Conservation (phyloP, 1,284 basidiomycete genomes). For the Papiliotrema flavescens region DNA sequence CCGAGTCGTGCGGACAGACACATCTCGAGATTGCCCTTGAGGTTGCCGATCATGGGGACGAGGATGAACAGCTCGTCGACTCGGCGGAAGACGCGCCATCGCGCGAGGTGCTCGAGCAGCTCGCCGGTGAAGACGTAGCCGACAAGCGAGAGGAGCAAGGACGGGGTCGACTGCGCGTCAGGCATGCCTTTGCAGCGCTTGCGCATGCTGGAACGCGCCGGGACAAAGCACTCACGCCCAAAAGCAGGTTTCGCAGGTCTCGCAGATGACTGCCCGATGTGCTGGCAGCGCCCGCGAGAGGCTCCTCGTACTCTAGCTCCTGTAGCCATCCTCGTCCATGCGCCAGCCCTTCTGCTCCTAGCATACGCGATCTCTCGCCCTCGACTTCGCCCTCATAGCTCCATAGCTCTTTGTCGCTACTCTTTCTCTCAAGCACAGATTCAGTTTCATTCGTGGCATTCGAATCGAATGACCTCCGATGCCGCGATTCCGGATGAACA, state of each 20-base stretch:
- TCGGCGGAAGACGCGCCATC: slow-evolving; percentile 82
- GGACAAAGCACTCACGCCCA: slow-evolving; percentile 27
- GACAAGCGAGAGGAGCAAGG: slow-evolving; percentile 49
- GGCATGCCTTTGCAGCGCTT: background rate
- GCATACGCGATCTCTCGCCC: background rate
- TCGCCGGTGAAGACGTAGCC: slow-evolving; percentile 79
- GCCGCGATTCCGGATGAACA: background rate
- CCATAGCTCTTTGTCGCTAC: slow-evolving; percentile 2
- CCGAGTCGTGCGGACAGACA: slow-evolving; percentile 45
- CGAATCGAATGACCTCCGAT: background rate
- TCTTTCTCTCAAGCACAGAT: background rate
- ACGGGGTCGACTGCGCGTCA: slow-evolving; percentile 48
- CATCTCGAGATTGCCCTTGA: slow-evolving; percentile 85
- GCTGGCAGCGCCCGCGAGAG: background rate
- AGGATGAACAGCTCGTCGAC: slow-evolving; percentile 96
- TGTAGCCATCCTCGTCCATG: background rate
- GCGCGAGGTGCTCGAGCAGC: slow-evolving; percentile 78
- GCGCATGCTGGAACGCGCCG: background rate
- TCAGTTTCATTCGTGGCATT: background rate
- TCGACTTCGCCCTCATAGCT: background rate
- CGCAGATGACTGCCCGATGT: slow-evolving; percentile 1
- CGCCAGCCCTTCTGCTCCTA: background rate
- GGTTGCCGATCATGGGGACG: slow-evolving; percentile 87
- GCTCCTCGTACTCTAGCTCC: slow-evolving; percentile 4
- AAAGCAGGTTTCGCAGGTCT: slow-evolving; percentile 32